Evolutionary conservation across 2,329 filamentous ascomycete genomes (phyloP), one percentile per base, ranked within the genome.

Genomic region (Scedosporium minutisporum): DNA sequence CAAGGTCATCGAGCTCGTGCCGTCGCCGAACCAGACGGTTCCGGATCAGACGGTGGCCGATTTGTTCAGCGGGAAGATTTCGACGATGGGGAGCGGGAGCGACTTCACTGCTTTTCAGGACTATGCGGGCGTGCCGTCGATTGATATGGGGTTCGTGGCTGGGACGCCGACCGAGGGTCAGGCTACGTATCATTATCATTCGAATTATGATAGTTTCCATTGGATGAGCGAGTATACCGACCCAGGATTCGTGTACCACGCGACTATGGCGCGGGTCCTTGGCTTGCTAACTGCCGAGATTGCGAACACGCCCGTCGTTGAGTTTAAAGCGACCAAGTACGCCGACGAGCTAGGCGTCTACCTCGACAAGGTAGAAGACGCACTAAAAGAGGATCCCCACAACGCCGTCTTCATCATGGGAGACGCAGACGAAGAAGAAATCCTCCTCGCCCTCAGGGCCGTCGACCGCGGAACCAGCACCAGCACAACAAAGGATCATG

Each of bases 141-240:
- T 89, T 14, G 85, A 90, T 69, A 79, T 90, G 60, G 81, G 82
- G 27, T 90, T 89, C 69, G 72, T 72, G 16, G 70, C 67, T 6
- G 46, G 29, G 18, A 6, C 51, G 21, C 51, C 51, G 18, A 73
- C 73, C 25, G 63, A 67, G 0, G 70, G 74, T 1, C 79, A 81
- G 53, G 76, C 87, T 0, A 80, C 90, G 3, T 91, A 91, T 71
- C 88, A 91, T 69, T 96, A 96, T 73, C 92, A 96, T 76, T 88
- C 87, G 72, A 96, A 96, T 77, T 96, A 96, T 74, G 92, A 96
- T 72, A 91, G 87, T 69, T 95, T 92, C 73, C 80, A 88, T 73
- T 96, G 93, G 92, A 96, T 96, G 90, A 82, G 87, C 62, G 83
- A 82, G 25, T 95, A 84, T 65, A 91, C 90, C 51, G 93, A 96